Evolutionary conservation across 2,329 filamentous ascomycete species (phyloP).

Genomic region (Aspergillus fructus): DNA sequence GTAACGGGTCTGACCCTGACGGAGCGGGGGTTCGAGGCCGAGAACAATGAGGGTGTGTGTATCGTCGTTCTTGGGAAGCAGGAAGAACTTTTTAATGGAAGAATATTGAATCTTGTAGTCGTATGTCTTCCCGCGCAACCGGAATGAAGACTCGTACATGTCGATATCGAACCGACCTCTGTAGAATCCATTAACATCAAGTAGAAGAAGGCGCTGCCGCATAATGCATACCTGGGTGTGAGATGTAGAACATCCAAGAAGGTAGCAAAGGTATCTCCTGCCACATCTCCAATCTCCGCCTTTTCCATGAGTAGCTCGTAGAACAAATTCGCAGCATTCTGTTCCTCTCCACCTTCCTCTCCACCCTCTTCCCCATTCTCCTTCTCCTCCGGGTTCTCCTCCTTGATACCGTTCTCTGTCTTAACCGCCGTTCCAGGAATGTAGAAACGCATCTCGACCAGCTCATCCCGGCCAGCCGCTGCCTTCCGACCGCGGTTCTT

Average conservation of each 20-base stretch:
- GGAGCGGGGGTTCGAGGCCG: slow-evolving; percentile 88
- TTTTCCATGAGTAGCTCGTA: slow-evolving; percentile 98
- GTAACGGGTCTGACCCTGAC: slow-evolving; percentile 96
- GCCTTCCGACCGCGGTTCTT: slow-evolving; percentile 80
- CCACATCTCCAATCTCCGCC: slow-evolving; percentile 97
- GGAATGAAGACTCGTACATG: slow-evolving; percentile 98
- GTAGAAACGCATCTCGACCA: slow-evolving; percentile 99
- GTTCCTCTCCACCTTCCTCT: slow-evolving; percentile 70
- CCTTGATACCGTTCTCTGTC: slow-evolving; percentile 66
- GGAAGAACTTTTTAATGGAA: slow-evolving; percentile 97
- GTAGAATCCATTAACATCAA: slow-evolving; percentile 23
- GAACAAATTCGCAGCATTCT: slow-evolving; percentile 95
- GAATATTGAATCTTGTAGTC: slow-evolving; percentile 99
- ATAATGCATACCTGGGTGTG: slow-evolving; percentile 70
- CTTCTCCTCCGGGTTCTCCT: slow-evolving; percentile 56
- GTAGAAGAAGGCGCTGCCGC: slow-evolving; percentile 8
- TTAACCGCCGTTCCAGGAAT: slow-evolving; percentile 84
- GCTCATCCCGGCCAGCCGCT: slow-evolving; percentile 82
- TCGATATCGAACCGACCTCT: slow-evolving; percentile 99
- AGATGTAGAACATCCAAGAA: slow-evolving; percentile 97
- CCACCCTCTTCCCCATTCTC: slow-evolving; percentile 58
- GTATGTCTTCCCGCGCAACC: slow-evolving; percentile 96
- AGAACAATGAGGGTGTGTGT: slow-evolving; percentile 93
- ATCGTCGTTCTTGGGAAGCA: slow-evolving; percentile 97
- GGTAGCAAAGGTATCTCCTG: slow-evolving; percentile 96